Base-by-base conservation (phyloP, 352 stramenopile species). In the Elongisporangium undulatum region DNA sequence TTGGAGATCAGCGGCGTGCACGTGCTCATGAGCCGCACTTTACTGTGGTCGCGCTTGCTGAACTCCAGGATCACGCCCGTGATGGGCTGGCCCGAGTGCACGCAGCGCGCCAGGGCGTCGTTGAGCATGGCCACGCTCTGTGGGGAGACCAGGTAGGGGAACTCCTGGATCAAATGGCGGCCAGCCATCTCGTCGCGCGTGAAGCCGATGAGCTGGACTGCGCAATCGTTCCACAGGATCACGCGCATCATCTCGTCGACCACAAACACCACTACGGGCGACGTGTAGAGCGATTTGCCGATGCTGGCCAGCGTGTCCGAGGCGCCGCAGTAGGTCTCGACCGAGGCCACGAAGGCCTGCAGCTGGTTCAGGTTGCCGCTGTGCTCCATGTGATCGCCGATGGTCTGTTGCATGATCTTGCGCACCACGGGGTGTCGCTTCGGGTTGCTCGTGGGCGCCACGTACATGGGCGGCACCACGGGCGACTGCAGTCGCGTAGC, bases 191-290 rank as follows among this genome's bases (percentile, higher is more conserved):
- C 82, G 55, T 94, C 83, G n/a, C 85, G 74, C 22, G 76, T 74
- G 63, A 83, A 92, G n/a, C 85, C 85, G 34, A 76, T 75, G 51
- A 87, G 68, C 60, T 80, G 77, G n/a, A 91, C 75, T 0, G 85
- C 85, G 41, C 71, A 74, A 57, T 94, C 85, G 56, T 94, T 94
- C 85, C 85, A 94, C 16, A 94, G 62, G 38, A 94, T 94, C 20
- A 94, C 86, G 55, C 85, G 85, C 83, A 92, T 91, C 45, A 75
- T 69, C 51, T 92, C 85, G 56, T 94, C 85, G 39, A 94, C 75
- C 29, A 92, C 85, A 70, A 94, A 93, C 22, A 93, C 82, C 38
- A 93, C 61, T 1, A 82, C 71, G 7, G 74, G 69, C 0, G 81
- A 91, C 63, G 81, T 88, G 64, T 94, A 94, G 2, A 94, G 71